A percentile compares a stretch with the other conserved stretches of the same genome.
Evolutionary conservation across 2,329 filamentous ascomycete genomes (phyloP).

Genomic region (Fusarium cyanostomum): DNA sequence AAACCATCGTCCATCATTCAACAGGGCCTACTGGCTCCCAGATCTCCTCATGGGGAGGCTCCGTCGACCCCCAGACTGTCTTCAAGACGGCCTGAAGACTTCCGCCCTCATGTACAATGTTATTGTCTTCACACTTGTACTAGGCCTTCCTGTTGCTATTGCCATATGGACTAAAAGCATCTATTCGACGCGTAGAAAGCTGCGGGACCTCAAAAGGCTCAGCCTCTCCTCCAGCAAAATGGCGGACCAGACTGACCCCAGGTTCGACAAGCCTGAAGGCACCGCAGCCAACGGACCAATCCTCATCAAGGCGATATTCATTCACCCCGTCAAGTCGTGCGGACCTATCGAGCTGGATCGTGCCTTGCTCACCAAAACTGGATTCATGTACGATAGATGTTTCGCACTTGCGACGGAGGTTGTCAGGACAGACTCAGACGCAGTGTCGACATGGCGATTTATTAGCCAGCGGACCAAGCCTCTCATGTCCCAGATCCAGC

Average conservation of each 20-base stretch:
- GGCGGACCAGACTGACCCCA: constrained; percentile 36
- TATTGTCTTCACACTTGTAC: not conserved
- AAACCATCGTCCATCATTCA: not conserved
- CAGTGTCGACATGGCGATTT: constrained; percentile 32
- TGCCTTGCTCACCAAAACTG: constrained; percentile 38
- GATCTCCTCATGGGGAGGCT: not conserved
- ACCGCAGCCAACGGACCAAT: constrained; percentile 9
- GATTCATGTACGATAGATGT: constrained; percentile 39
- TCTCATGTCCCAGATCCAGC: constrained; percentile 29
- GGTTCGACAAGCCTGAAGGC: constrained; percentile 18
- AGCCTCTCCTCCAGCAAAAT: constrained; percentile 39
- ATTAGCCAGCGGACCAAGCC: constrained; percentile 42
- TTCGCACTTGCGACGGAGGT: constrained; percentile 45
- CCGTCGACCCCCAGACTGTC: not conserved
- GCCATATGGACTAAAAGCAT: not conserved
- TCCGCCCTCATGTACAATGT: not conserved
- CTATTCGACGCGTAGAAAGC: not conserved
- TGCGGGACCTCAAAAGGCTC: constrained; percentile 24
- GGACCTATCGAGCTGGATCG: constrained; percentile 38
- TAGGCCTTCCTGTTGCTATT: not conserved
- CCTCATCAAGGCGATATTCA: constrained; percentile 41
- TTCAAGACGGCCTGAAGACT: not conserved
- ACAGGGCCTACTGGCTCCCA: too few relatives aligned
- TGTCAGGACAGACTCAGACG: constrained; percentile 30
- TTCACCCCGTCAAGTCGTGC: constrained; percentile 45